Evolutionary conservation across 345 rosid genomes (phyloP).

Genomic region (Citrus hindsii): DNA sequence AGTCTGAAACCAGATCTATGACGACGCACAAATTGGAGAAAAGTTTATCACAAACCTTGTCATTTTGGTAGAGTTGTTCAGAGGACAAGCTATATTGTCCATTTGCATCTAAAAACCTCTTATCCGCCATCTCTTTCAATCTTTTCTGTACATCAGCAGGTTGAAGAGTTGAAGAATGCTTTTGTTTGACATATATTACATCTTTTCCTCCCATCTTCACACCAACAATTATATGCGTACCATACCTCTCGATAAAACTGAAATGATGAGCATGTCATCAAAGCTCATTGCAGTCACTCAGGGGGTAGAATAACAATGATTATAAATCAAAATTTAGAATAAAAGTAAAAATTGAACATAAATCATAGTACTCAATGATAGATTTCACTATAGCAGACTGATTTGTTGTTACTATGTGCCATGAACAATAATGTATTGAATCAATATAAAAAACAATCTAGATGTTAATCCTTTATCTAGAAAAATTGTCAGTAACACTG

Average conservation of each 20-base stretch:
- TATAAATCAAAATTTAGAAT: not conserved
- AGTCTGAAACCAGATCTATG: not conserved
- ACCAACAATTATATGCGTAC: slow-evolving; percentile 87
- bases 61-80: slow-evolving; percentile 29
- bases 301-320: not conserved
- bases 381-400: not conserved
- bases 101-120: slow-evolving; percentile 61
- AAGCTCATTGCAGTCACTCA: slow-evolving; percentile 6
- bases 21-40: not conserved
- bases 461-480: not conserved
- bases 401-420: not conserved
- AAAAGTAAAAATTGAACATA: too few species aligned
- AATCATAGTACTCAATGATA: not conserved
- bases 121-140: slow-evolving; percentile 81
- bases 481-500: not conserved
- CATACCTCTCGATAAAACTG: slow-evolving; percentile 82
- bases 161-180: slow-evolving; percentile 68
- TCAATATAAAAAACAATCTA: not conserved
- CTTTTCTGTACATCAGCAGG: slow-evolving; percentile 75
- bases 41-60: slow-evolving; percentile 36
- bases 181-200: slow-evolving; percentile 82
- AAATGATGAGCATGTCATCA: slow-evolving; percentile 12
- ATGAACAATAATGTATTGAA: too few species aligned
- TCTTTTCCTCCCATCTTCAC: slow-evolving; percentile 97
- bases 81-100: slow-evolving; percentile 38